Evolutionary conservation across 2,329 filamentous ascomycete species (phyloP).

Genomic region (Helotiales sp.): DNA sequence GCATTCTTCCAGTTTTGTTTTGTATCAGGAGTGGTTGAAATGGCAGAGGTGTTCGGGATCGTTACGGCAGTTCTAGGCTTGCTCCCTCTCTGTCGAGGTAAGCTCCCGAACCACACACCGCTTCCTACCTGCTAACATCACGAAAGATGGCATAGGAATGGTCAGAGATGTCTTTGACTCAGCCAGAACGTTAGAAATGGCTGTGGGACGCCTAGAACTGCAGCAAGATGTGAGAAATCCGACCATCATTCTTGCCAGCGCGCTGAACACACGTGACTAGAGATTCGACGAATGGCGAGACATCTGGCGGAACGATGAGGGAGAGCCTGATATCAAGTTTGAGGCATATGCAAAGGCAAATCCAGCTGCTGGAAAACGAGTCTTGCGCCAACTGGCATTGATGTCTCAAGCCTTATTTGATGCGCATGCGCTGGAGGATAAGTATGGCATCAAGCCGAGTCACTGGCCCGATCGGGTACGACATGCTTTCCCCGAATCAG

Average conservation of each 20-base stretch:
- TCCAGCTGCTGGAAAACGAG: slow-evolving; percentile 27
- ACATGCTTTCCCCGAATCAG: not conserved
- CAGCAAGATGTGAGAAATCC: slow-evolving; percentile 33
- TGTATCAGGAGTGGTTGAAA: slow-evolving; percentile 7
- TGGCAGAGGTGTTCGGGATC: slow-evolving; percentile 36
- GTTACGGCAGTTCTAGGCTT: slow-evolving; percentile 35
- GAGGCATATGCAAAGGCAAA: slow-evolving; percentile 35
- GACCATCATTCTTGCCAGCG: not conserved
- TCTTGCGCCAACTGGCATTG: slow-evolving; percentile 33
- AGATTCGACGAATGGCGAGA: slow-evolving; percentile 38
- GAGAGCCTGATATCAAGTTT: slow-evolving; percentile 34
- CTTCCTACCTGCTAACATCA: not conserved
- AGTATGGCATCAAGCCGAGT: slow-evolving; percentile 36
- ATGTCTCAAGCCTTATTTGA: slow-evolving; percentile 35
- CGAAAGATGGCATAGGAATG: slow-evolving; percentile 36
- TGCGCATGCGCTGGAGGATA: slow-evolving; percentile 33
- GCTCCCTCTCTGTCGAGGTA: slow-evolving; percentile 36
- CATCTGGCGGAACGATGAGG: slow-evolving; percentile 35
- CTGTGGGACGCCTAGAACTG: slow-evolving; percentile 36
- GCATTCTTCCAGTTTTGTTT: not conserved
- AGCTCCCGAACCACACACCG: slow-evolving; percentile 13
- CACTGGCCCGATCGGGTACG: slow-evolving; percentile 32
- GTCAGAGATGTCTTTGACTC: slow-evolving; percentile 36
- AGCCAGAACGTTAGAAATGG: slow-evolving; percentile 26
- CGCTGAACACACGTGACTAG: slow-evolving; percentile 32